phyloP scores from a whole-genome alignment of 805 yeast genomes.

The Ogataea saltuana region DNA sequence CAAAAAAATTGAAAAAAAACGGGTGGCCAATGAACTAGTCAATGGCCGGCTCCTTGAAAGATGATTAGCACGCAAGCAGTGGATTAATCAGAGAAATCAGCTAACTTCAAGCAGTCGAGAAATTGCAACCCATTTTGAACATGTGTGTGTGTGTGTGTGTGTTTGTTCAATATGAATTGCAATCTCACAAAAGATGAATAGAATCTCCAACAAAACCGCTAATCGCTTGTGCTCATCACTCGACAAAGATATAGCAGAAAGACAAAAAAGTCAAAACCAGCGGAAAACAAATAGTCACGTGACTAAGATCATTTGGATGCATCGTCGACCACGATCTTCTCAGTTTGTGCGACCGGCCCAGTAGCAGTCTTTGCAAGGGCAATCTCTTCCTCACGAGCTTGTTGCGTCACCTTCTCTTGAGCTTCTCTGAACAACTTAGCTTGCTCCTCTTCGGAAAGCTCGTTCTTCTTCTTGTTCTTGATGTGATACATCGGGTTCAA shows the following conservation, averaged over 20 bases:
- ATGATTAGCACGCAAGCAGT: neutral
- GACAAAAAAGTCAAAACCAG: neutral
- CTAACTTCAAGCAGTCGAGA: neutral
- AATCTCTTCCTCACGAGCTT: conserved; percentile 11
- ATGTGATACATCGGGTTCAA: conserved; percentile 74
- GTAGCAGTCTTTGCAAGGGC: neutral
- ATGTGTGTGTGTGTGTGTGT: conserved; percentile 17
- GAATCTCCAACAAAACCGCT: no score
- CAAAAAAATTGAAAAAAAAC: neutral
- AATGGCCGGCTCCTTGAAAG: no score
- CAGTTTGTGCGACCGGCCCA: conserved; percentile 3
- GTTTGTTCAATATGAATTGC: neutral
- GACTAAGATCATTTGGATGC: conserved; percentile 5
- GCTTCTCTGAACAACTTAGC: conserved; percentile 51
- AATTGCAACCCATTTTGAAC: conserved; percentile 6
- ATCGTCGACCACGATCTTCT: conserved; percentile 6
- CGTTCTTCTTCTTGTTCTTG: conserved; percentile 65
- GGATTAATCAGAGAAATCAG: neutral
- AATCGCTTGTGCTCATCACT: no score
- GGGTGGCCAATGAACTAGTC: neutral
- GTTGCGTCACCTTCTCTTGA: conserved; percentile 31
- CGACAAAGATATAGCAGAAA: neutral
- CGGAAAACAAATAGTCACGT: neutral
- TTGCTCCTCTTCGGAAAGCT: conserved; percentile 53
- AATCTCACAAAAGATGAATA: no score